phyloP scores from a whole-genome alignment of 2,329 filamentous ascomycete genomes.

The Botryotinia convoluta region DNA sequence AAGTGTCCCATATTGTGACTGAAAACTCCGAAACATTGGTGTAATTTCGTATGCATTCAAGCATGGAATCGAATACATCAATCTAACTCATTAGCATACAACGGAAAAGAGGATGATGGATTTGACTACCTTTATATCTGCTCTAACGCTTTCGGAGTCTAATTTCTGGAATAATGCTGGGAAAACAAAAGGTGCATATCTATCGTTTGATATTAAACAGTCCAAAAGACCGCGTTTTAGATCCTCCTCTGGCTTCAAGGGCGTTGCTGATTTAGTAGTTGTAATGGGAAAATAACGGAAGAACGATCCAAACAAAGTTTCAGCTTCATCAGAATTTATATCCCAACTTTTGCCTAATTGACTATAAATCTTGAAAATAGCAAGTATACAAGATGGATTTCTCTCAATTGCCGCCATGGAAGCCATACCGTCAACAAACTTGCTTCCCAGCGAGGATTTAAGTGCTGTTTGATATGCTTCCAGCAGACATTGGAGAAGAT shows the following conservation, averaged over 20 bases:
- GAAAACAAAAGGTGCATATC: constrained; percentile 32
- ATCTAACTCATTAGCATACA: constrained; percentile 31
- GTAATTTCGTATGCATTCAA: constrained; percentile 28
- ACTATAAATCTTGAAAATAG: constrained; percentile 32
- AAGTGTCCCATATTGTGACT: constrained; percentile 35
- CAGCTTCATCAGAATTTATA: constrained; percentile 20
- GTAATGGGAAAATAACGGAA: constrained; percentile 37
- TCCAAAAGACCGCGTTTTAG: constrained; percentile 29
- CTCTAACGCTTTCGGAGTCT: constrained; percentile 32
- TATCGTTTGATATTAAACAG: constrained; percentile 34
- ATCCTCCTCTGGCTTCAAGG: constrained; percentile 24
- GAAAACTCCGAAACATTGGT: constrained; percentile 28
- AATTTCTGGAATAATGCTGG: constrained; percentile 30
- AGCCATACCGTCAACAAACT: constrained; percentile 30
- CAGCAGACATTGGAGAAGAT: constrained; percentile 28
- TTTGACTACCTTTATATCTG: constrained; percentile 33
- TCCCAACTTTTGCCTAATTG: constrained; percentile 29
- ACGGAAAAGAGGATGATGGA: background rate
- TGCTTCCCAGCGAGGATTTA: constrained; percentile 24
- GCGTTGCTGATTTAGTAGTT: constrained; percentile 22
- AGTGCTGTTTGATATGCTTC: constrained; percentile 23
- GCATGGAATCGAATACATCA: constrained; percentile 32
- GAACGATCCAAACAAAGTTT: constrained; percentile 33
- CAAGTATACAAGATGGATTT: constrained; percentile 30
- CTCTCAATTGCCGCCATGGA: constrained; percentile 34